Evolutionary conservation across 202 grass and related monocot species (phyloP), one percentile per base, ranked within the genome.

Genomic region (Brachypodium distachyon): DNA sequence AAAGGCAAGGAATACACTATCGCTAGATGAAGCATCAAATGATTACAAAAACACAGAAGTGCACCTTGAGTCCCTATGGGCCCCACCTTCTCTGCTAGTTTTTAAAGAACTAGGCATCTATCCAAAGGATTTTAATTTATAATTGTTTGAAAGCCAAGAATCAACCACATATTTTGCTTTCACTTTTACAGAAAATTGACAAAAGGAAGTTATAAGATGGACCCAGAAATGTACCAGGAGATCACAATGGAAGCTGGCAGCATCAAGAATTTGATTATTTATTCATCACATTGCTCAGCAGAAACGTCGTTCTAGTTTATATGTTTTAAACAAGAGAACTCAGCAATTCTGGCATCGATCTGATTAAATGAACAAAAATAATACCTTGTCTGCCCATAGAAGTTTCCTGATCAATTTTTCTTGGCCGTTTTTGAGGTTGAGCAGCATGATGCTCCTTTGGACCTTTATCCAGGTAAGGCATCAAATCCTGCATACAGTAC

Each of bases 401-500:
- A 88, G 73, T 38, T 77, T 90, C 83, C 29, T 85, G 87, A 32
- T 87, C 81, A 85, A 92, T 55, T 79, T 97, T 87, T 75, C 96
- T 98, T 60, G 89, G 91, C 28, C 89, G 91, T 76, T 98, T 98
- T 37, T 92, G 96, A 75, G 92, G 91, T 80, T 92, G 89, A 69
- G 87, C 70, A 72, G 83, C 73, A 83, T 95, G 87, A 19, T 95
- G 74, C 54, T 95, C 96, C 74, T 92, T 98, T 25, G 91, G 91
- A 77, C 91, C 91, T 90, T 95, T 98, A 39, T 98, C 91, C 25
- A 98, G 67, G 81, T 90, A 95, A 52, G 91, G 87, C 75, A 98
- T 92, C 83, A 95, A 76, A 83, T 95, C 96, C 96, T 98, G 83
- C 13, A 63, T 49, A 84, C 14, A 33, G 9, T 53, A 25, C 28